Evolutionary conservation across 2,329 filamentous ascomycete genomes (phyloP), one percentile per base, ranked within the genome.

Genomic region (Xylogone sp.): DNA sequence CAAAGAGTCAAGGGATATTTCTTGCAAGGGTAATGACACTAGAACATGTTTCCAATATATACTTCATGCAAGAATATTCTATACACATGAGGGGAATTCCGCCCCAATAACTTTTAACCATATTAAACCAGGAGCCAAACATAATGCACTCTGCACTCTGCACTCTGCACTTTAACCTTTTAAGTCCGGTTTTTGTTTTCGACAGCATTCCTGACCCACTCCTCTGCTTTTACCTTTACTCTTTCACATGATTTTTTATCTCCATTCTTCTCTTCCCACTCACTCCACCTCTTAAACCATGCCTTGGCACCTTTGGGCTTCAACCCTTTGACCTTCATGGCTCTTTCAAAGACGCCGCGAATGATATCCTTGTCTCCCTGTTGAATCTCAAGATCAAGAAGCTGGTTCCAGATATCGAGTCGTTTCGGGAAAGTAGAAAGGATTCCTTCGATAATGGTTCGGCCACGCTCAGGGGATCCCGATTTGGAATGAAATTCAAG

Each of bases 371-470:
- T 68, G 31, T 78, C 76, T n/a, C 67, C 72, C 42, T 83, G 82
- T 42, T 77, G 75, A 29, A 83, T 79, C 73, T 99, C 94, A 51
- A 97, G 78, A 65, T 96, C 91, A 1, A 97, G 73, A 58, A 96
- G 84, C 70, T 96, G 86, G 69, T 90, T 94, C 93, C 93, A 97
- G 48, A 97, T 75, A 67, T 97, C 91, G 53, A 90, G 83, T 68
- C 90, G 89, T 75, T 95, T 96, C 44, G 91, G 90, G 75, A 87
- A 96, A 3, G 87, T 86, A 31, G 83, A 81, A 7, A 99, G 77
- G 8, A 99, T 77, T 39, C 87, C 88, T 69, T 97, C 93, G 62
- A 97, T 97, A 65, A 97, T 86, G 21, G 95, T 99, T 18, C 95
- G 87, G 9, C 94, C 94, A 53, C 90, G 88, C 72, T 99, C 95